Conservation (phyloP, 2,329 filamentous ascomycete genomes). For the Spiromastix sp. region DNA sequence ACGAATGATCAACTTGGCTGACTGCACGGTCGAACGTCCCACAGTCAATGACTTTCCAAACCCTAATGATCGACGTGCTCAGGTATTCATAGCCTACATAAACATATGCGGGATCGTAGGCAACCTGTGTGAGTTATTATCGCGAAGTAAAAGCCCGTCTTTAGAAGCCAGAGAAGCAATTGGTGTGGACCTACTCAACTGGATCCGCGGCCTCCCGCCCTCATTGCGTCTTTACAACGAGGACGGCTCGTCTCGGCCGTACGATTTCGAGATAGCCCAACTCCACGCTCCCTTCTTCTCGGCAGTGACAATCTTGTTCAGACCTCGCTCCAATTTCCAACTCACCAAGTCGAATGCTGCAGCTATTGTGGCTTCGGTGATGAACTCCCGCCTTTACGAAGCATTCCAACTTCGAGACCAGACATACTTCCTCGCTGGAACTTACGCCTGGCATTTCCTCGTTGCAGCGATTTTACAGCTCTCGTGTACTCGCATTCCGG, state of each 20-base stretch:
- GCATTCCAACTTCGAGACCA: background rate
- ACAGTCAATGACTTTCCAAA: conserved; percentile 1
- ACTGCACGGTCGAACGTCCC: background rate
- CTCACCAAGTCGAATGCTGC: background rate
- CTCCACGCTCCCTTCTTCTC: conserved; percentile 1
- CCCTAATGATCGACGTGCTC: background rate
- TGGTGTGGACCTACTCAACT: background rate
- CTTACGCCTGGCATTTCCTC: background rate
- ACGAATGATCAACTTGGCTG: background rate
- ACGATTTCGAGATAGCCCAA: background rate
- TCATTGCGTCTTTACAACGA: background rate
- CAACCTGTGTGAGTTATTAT: background rate
- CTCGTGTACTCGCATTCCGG: background rate
- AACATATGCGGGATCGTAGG: background rate
- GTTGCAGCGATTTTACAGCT: background rate
- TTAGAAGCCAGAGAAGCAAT: background rate
- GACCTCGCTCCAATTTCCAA: background rate
- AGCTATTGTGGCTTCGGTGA: background rate
- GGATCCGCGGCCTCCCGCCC: background rate
- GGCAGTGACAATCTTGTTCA: background rate
- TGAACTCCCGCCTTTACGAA: background rate
- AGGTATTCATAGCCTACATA: background rate
- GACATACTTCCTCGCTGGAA: background rate
- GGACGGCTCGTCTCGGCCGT: background rate
- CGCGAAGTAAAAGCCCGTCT: background rate